A percentile compares a stretch with the other conserved stretches of the same genome.
Conservation (phyloP, 257 asterid species). For the Przewalskia tangutica region DNA sequence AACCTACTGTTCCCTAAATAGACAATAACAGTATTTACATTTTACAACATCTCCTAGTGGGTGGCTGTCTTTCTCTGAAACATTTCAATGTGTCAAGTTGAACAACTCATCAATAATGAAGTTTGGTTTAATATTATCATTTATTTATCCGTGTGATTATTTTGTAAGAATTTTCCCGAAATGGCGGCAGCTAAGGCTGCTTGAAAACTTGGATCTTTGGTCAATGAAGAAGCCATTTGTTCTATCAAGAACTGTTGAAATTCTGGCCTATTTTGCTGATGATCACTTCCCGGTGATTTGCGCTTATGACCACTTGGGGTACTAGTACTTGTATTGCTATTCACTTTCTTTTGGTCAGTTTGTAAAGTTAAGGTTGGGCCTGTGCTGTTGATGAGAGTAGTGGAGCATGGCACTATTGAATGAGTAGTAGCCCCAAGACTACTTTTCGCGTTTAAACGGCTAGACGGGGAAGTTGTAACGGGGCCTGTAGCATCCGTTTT, state of each 20-base stretch:
- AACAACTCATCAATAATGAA: neutral
- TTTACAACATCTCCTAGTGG: neutral
- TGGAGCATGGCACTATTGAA: neutral
- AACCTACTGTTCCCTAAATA: neutral
- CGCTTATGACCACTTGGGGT: neutral
- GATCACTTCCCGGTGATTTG: neutral
- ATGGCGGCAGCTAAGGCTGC: slow-evolving; percentile 21
- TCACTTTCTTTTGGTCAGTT: neutral
- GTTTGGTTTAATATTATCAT: neutral
- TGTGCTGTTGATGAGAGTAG: neutral
- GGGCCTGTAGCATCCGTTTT: neutral
- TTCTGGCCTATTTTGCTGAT: slow-evolving; percentile 8
- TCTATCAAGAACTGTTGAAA: slow-evolving; percentile 14
- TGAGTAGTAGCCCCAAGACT: neutral
- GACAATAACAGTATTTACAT: neutral
- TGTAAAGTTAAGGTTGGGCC: neutral
- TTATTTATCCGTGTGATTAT: neutral
- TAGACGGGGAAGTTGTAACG: neutral
- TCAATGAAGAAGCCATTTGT: slow-evolving; percentile 19
- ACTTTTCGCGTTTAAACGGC: neutral
- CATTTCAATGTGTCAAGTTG: neutral
- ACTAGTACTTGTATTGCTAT: neutral
- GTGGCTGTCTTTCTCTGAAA: neutral
- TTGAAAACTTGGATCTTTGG: slow-evolving; percentile 20
- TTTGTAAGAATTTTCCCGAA: slow-evolving; percentile 15